phyloP scores from a whole-genome alignment of 2,329 filamentous ascomycete genomes.

The Tolypocladium tropicale region DNA sequence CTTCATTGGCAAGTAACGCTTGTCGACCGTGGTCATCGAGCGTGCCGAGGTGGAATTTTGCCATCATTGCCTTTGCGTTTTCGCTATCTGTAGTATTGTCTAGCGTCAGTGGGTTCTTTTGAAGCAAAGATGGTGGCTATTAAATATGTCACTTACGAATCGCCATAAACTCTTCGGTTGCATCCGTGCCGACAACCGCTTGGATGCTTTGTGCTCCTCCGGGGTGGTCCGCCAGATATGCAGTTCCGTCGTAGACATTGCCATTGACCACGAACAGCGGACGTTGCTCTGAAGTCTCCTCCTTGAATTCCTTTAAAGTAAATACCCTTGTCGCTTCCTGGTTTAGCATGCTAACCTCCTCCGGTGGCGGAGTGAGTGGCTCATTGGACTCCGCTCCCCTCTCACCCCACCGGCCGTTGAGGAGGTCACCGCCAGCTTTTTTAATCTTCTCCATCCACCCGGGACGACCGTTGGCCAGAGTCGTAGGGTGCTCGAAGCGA shows the following conservation, averaged over 20 bases:
- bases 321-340: too few relatives aligned
- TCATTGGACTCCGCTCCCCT: constrained; percentile 23
- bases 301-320: too few relatives aligned
- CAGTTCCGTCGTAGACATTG: constrained; percentile 79
- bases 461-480: constrained; percentile 60
- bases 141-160: constrained; percentile 58
- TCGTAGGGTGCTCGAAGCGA: constrained; percentile 75
- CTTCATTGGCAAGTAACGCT: constrained; percentile 29
- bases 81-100: constrained; percentile 62
- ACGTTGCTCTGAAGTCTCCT: too few relatives aligned
- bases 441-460: constrained; percentile 95
- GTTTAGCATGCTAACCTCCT: too few relatives aligned
- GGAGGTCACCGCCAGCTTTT: constrained; percentile 67
- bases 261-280: constrained; percentile 65
- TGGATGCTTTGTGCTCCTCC: constrained; percentile 69
- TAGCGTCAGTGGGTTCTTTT: too few relatives aligned
- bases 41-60: constrained; percentile 71
- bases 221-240: constrained; percentile 72
- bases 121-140: too few relatives aligned
- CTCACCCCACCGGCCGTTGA: constrained; percentile 81
- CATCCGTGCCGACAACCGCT: constrained; percentile 34
- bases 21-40: constrained; percentile 39
- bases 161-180: constrained; percentile 79
- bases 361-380: too few relatives aligned
- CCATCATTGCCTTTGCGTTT: constrained; percentile 87